Evolutionary conservation across 768 basidiomycete species (phyloP).

Genomic region (Tulasnella sp.): DNA sequence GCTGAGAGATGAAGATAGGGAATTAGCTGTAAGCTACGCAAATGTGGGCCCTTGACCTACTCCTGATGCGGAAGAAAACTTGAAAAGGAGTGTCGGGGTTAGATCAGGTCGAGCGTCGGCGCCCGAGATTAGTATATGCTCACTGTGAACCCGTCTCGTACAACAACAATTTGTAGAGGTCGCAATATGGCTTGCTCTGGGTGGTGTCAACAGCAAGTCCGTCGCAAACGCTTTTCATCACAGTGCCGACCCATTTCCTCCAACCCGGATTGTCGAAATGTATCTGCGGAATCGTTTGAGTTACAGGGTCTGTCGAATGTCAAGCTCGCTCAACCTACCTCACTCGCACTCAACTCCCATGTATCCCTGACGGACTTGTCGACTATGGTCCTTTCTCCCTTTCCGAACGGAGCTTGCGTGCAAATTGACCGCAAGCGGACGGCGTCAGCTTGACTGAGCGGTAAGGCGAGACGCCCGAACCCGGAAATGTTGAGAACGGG

Average conservation of each 20-base stretch:
- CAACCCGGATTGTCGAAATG: conserved; percentile 51
- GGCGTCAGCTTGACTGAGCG: conserved; percentile 50
- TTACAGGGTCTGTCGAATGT: neutral
- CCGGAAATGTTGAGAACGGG: conserved; percentile 50
- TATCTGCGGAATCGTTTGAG: conserved; percentile 39
- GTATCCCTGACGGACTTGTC: conserved; percentile 54
- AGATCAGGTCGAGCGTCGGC: neutral
- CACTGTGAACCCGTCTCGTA: conserved; percentile 58
- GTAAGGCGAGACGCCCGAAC: conserved; percentile 52
- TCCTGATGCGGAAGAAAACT: conserved; percentile 56
- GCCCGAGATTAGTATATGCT: conserved; percentile 37
- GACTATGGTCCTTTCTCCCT: conserved; percentile 50
- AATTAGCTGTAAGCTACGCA: neutral
- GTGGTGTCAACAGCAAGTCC: conserved; percentile 47
- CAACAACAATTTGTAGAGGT: conserved; percentile 54
- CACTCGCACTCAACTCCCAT: conserved; percentile 54
- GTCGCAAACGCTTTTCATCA: conserved; percentile 44
- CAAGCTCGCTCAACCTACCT: conserved; percentile 35
- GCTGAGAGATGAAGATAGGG: conserved; percentile 40
- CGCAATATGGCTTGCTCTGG: conserved; percentile 44
- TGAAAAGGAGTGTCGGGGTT: conserved; percentile 8
- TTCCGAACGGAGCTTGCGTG: conserved; percentile 52
- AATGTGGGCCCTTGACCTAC: conserved; percentile 41
- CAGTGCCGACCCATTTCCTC: conserved; percentile 44
- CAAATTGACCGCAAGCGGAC: conserved; percentile 46